Evolutionary conservation across 2,329 filamentous ascomycete genomes (phyloP), one percentile per base, ranked within the genome.

Genomic region (Apiospora koreana): DNA sequence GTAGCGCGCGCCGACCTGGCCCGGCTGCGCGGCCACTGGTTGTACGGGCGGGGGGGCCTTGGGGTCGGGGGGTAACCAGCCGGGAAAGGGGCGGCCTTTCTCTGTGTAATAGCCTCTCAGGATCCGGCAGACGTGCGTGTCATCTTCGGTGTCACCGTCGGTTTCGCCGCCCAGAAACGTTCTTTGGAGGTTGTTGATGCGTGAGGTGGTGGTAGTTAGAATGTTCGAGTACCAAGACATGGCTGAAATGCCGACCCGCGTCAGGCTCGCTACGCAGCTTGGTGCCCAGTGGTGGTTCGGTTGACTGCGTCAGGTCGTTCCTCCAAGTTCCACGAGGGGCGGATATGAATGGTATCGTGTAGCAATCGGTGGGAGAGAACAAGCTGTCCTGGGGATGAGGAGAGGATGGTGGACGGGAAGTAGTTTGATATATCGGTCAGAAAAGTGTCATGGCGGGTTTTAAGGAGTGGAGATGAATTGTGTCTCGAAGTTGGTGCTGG

Each of bases 81-180:
- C 83, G 0, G 96, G 96, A 73, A 95, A 93, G 1, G 90, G 86
- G 28, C 91, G 91, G 75, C 92, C 93, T 79, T 97, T 96, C 81
- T 98, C 95, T 68, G 86, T 89, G 86, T 99, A 98, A 87, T 98
- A 97, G 76, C 91, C 92, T 77, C 96, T 93, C 35, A 99, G 89
- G 45, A 97, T 94, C 77, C 96, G 93, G 82, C 94, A 97, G 77
- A 98, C 93, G 84, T 98, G 94, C 2, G 94, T 97, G 83, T 97
- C 94, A 83, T 98, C 95, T 82, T 97, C 88, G 73, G 90, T 92
- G 78, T 93, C 91, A 81, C 91, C 91, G 80, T 92, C 91, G 75
- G 86, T 84, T 74, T 92, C 90, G 79, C 86, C 84, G 74, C 87
- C 83, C 69, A 93, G 89, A 73, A 95, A 89, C 72, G 94, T 90